Conservation (phyloP, 805 yeast species). For the Metschnikowia drakensbergensis region DNA sequence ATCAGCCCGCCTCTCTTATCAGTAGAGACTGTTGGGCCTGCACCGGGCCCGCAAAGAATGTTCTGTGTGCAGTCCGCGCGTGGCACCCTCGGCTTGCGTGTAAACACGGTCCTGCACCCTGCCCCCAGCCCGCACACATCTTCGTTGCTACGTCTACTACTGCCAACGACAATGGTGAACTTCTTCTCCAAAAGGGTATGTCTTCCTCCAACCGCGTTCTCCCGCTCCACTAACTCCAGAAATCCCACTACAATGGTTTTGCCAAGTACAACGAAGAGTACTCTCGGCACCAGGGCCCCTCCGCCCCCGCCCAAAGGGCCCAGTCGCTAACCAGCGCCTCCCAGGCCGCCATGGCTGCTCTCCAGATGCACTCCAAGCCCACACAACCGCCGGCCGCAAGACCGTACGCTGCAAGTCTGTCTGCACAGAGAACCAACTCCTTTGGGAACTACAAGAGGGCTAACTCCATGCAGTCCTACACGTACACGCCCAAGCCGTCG, state of each 20-base stretch:
- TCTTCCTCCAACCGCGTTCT: neutral
- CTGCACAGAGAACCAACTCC: constrained; percentile 17
- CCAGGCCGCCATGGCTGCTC: constrained; percentile 40
- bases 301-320: constrained; percentile 18
- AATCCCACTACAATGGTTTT: constrained; percentile 30
- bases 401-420: neutral
- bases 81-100: neutral
- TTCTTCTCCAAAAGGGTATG: constrained; percentile 13
- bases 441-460: constrained; percentile 21
- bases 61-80: neutral
- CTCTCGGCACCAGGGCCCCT: constrained; percentile 15
- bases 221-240: constrained; percentile 8
- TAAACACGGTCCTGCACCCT: neutral
- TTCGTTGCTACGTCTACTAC: neutral
- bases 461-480: constrained; percentile 34
- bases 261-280: constrained; percentile 29
- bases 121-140: constrained; percentile 2
- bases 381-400: neutral
- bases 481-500: constrained; percentile 38
- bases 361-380: constrained; percentile 30
- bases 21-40: too few relatives aligned
- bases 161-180: constrained; percentile 6
- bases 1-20: too few relatives aligned
- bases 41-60: neutral
- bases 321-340: constrained; percentile 35